Evolutionary conservation across 345 rosid genomes (phyloP).

Genomic region (Syzygium aqueum): DNA sequence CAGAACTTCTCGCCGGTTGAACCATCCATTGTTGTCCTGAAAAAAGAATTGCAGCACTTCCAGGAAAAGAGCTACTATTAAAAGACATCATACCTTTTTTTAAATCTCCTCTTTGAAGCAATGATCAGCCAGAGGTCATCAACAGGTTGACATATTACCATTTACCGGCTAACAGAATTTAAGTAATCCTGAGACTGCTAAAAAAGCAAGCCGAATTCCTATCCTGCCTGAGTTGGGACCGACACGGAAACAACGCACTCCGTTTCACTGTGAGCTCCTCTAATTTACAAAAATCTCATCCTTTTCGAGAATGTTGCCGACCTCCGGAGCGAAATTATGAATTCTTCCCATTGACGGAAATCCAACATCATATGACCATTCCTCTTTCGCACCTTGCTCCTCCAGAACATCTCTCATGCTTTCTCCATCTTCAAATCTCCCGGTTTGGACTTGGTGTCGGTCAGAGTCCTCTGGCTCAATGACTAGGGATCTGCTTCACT

Average conservation of each 20-base stretch:
- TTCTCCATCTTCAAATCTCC: neutral
- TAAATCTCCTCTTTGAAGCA: conserved; percentile 71
- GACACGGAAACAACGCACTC: neutral
- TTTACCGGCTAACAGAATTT: neutral
- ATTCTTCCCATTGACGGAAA: neutral
- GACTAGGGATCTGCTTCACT: neutral
- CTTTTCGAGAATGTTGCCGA: neutral
- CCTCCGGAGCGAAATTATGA: neutral
- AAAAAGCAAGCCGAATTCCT: neutral
- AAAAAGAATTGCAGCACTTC: neutral
- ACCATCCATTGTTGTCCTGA: neutral
- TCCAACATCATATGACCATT: neutral
- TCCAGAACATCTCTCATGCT: neutral
- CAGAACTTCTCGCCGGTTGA: neutral
- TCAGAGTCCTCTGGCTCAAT: neutral
- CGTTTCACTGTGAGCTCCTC: neutral
- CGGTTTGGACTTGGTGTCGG: neutral
- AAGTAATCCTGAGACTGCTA: neutral
- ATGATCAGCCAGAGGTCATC: conserved; percentile 38
- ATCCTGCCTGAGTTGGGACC: neutral
- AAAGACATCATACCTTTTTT: conserved; percentile 67
- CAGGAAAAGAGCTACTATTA: conserved; percentile 62
- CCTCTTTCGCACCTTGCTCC: neutral
- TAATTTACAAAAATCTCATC: neutral
- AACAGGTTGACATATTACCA: neutral